These are phyloP conservation scores for Canavalia ensiformis DNA, from an alignment of 306 rosid genomes.

Conservation along the genomic window DNA sequence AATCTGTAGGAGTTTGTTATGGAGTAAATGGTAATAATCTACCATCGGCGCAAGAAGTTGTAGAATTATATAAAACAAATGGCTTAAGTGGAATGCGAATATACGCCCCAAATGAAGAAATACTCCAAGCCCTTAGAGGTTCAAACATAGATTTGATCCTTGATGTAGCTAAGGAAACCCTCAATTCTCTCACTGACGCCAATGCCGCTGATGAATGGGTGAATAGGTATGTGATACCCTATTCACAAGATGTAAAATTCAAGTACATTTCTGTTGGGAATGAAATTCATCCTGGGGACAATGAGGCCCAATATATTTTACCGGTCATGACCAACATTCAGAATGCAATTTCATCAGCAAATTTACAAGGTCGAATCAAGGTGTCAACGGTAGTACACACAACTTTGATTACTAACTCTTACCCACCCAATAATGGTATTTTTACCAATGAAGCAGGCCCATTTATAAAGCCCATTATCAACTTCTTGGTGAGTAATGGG, in stretches of 20 bases:
- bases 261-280: slow-evolving; percentile 64
- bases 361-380: slow-evolving; percentile 53
- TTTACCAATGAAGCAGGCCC: not conserved
- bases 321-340: slow-evolving; percentile 55
- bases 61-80: slow-evolving; percentile 50
- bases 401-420: no score
- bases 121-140: slow-evolving; percentile 58
- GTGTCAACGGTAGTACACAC: slow-evolving; percentile 56
- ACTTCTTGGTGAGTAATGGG: slow-evolving; percentile 49
- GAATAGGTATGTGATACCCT: slow-evolving; percentile 40
- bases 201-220: slow-evolving; percentile 56
- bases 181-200: slow-evolving; percentile 43
- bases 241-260: slow-evolving; percentile 50
- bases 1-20: slow-evolving; percentile 58
- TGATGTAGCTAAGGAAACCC: slow-evolving; percentile 39
- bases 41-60: slow-evolving; percentile 51
- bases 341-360: slow-evolving; percentile 43
- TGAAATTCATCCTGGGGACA: slow-evolving; percentile 48
- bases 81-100: slow-evolving; percentile 55
- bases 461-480: slow-evolving; percentile 54
- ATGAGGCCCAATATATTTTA: slow-evolving; percentile 15
- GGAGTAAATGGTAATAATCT: slow-evolving; percentile 46
- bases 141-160: slow-evolving; percentile 62
- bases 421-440: no score
- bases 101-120: slow-evolving; percentile 41